Base-by-base conservation (phyloP, 192 early-diverging fungal genomes). In the Linnemannia schmuckeri region DNA sequence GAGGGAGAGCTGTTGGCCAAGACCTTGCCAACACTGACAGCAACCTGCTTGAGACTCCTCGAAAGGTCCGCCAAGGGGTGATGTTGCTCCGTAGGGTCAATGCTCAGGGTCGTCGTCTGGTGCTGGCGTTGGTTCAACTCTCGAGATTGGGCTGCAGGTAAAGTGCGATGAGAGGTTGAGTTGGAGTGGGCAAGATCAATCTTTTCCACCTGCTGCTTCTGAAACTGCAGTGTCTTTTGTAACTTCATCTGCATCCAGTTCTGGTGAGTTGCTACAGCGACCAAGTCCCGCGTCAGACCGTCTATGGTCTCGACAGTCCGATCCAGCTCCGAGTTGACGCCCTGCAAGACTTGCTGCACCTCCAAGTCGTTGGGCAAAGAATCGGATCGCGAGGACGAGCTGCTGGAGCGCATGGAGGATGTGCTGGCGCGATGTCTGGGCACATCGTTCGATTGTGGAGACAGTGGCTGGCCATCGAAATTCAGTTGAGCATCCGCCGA, bases 181-280 rank as follows among this genome's bases (percentile, higher is more conserved):
- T 18, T 47, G 7, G 79, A 80, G 42, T 77, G 75, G 35, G 79
- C 70, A 0, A n/a, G 44, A 24, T 86, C 84, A 7, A 86, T 86
- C 46, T 63, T 55, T 27, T 77, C 79, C 52, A 86, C 55, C 40
- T 86, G 84, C 22, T 86, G 70, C 75, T 86, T 86, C 47, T 86
- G 84, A 44, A 86, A 78, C 22, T 81, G 79, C 7, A 86, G 70
- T 1, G 84, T 86, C 47, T 76, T 76, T 40, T 86, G 84, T 10
- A 86, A 46, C 54, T 76, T 76, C 69, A 81, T 81, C 38, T 86
- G 84, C 79, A 86, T 86, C 79, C 47, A 74, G 68, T 86, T 86
- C 47, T 86, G 84, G n/a, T 86, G 84, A 2, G 79, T 81, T 3
- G 84, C 84, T 7, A 86, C 84, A 4, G 84, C 77, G 18, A 86